Evolutionary conservation across 2,329 filamentous ascomycete genomes (phyloP), one percentile per base, ranked within the genome.

Genomic region (Trichoderma cornu-damae): DNA sequence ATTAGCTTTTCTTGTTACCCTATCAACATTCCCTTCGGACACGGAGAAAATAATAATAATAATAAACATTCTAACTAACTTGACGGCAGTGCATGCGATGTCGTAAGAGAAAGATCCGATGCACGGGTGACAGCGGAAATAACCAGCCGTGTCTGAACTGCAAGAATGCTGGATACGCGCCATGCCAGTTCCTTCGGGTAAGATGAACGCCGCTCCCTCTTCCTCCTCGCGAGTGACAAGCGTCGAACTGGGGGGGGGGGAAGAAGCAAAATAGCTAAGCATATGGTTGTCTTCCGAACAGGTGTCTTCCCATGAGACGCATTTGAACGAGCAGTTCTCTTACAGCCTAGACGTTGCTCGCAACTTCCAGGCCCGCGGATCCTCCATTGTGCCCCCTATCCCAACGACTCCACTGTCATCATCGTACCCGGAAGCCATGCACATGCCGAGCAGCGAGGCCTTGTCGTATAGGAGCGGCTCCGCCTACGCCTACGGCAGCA

Each of bases 21-120:
- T 6, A 4, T 30, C 28, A 6, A 30, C 12, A 16, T 9, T n/a
- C n/a, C n/a, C n/a, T n/a, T n/a, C n/a, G n/a, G n/a, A n/a, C n/a
- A n/a, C n/a, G n/a, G n/a, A n/a, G n/a, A n/a, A n/a, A n/a, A n/a
- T n/a, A n/a, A n/a, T n/a, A n/a, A n/a, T 18, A 14, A 12, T 22
- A 5, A 14, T 7, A 3, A n/a, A 16, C 5, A n/a, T 34, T 8
- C 49, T 43, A n/a, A 44, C 22, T 32, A 7, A 37, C 1, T 14
- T 16, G 57, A 52, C 61, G 35, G 55, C 62, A 96, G 93, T 97
- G 93, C 71, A 84, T 85, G 34, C 85, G 93, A 63, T 97, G 93
- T 73, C 85, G 93, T 60, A 92, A 93, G 75, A 84, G 93, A 59
- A 97, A 97, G 78, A 97, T 97, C 66, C 87, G 90, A 64, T 97